Conservation (phyloP, 257 asterid species). For the Solanum tarijense region DNA sequence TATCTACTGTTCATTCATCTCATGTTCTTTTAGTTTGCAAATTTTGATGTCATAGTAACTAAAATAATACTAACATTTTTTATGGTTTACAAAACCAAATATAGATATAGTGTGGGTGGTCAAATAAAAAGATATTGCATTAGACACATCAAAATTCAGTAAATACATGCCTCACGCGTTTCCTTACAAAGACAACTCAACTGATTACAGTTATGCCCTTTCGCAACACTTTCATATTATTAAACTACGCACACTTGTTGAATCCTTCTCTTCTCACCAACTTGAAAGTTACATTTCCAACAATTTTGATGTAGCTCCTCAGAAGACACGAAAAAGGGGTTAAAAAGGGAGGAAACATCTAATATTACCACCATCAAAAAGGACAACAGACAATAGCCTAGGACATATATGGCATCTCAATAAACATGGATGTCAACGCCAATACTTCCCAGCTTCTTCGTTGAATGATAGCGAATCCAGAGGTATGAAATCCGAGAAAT, state of each 20-base stretch:
- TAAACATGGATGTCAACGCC: conserved; percentile 60
- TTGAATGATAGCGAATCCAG: conserved; percentile 50
- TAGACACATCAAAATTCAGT: neutral
- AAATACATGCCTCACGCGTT: neutral
- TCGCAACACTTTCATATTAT: conserved; percentile 3
- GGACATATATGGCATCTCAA: conserved; percentile 13
- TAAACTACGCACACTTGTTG: conserved; percentile 14
- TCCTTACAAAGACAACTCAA: conserved; percentile 8
- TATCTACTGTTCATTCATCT: neutral
- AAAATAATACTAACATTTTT: too few relatives aligned
- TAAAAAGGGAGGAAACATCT: neutral
- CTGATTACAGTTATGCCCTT: conserved; percentile 9
- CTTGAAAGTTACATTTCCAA: neutral
- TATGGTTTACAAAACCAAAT: neutral
- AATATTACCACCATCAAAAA: neutral
- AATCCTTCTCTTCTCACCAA: neutral
- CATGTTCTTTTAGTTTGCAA: neutral
- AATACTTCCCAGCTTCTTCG: conserved; percentile 31
- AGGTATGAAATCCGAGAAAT: conserved; percentile 57
- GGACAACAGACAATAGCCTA: neutral
- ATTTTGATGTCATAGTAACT: too few relatives aligned
- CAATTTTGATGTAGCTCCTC: neutral
- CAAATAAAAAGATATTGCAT: neutral
- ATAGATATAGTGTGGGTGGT: neutral
- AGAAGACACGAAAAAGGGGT: neutral